Conservation (phyloP, 768 basidiomycete species). For the Termitomyces sp. region DNA sequence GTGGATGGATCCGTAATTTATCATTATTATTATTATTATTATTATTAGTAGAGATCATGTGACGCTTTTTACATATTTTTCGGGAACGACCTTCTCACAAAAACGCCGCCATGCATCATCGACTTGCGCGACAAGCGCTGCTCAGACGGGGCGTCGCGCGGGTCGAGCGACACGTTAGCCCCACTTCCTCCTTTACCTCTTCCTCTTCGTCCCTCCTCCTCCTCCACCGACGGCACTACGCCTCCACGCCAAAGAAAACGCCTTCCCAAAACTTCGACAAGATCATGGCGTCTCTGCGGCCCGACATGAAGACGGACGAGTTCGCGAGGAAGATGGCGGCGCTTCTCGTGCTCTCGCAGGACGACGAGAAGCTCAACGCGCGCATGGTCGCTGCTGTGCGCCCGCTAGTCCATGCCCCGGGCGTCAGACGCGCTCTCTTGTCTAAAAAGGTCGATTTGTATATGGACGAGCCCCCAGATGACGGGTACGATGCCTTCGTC, state of each 20-base stretch:
- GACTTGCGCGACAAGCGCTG: conserved; percentile 16
- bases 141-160: no score
- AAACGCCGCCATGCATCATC: conserved; percentile 20
- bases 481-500: not conserved
- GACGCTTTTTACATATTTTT: conserved; percentile 9
- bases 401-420: not conserved
- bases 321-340: not conserved
- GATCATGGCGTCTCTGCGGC: conserved; percentile 3
- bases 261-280: conserved; percentile 15
- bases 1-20: no score
- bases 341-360: not conserved
- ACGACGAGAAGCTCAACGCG: not conserved
- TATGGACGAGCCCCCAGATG: not conserved
- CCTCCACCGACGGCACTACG: conserved; percentile 12
- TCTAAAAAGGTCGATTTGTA: not conserved
- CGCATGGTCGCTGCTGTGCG: not conserved
- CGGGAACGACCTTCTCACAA: no score
- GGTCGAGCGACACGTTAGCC: no score
- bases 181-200: no score
- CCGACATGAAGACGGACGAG: not conserved
- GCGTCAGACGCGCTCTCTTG: not conserved
- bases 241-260: not conserved
- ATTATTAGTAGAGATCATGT: conserved; percentile 7
- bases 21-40: no score
- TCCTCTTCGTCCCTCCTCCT: no score